Evolutionary conservation across 2,329 filamentous ascomycete species (phyloP).

Genomic region (Colletotrichum magnum): DNA sequence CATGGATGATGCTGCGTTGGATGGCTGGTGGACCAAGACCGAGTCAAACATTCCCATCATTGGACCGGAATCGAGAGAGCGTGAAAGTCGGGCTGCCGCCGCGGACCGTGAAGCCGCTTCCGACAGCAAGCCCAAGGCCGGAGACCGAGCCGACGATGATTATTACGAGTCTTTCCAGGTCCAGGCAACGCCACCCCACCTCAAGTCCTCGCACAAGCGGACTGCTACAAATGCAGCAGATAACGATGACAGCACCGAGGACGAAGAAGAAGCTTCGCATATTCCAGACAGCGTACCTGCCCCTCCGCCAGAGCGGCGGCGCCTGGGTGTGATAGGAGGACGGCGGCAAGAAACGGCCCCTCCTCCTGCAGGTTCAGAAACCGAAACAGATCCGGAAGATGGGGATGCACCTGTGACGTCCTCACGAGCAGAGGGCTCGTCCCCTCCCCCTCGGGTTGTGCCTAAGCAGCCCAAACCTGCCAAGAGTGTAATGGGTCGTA

Average conservation of each 20-base stretch:
- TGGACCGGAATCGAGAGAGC: slow-evolving; percentile 14
- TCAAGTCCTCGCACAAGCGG: slow-evolving; percentile 47
- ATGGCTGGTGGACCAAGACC: slow-evolving; percentile 63
- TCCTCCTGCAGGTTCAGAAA: slow-evolving; percentile 54
- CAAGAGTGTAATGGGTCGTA: not conserved
- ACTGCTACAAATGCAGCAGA: slow-evolving; percentile 36
- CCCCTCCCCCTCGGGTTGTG: slow-evolving; percentile 2
- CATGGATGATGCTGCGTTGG: slow-evolving; percentile 53
- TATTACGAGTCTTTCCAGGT: slow-evolving; percentile 68
- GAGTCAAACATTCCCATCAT: slow-evolving; percentile 23
- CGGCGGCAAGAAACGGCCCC: slow-evolving; percentile 47
- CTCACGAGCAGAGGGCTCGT: slow-evolving; percentile 6
- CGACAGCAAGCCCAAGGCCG: not conserved
- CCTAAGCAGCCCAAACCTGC: not conserved
- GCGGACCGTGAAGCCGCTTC: not conserved
- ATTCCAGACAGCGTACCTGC: slow-evolving; percentile 43
- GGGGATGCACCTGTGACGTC: slow-evolving; percentile 35
- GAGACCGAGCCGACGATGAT: slow-evolving; percentile 42
- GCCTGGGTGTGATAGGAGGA: slow-evolving; percentile 56
- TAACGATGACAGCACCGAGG: slow-evolving; percentile 52
- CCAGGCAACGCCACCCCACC: slow-evolving; percentile 61
- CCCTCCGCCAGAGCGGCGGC: slow-evolving; percentile 41
- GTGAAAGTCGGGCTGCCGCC: not conserved
- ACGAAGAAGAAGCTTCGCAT: slow-evolving; percentile 45
- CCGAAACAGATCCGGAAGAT: slow-evolving; percentile 60